Evolutionary conservation across 805 yeast genomes (phyloP).

Genomic region (Nakazawaea pomicola): DNA sequence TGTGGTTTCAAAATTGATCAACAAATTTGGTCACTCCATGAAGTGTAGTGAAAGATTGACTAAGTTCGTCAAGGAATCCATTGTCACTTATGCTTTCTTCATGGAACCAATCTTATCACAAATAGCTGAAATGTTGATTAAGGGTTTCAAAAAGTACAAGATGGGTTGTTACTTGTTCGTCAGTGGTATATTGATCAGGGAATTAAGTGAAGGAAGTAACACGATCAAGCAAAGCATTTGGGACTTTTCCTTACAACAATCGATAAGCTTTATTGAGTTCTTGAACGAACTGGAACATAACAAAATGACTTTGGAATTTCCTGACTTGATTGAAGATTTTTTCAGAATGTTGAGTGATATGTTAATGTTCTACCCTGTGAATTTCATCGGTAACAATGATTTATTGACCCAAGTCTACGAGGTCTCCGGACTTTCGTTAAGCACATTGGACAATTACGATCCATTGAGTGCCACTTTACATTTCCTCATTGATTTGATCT

Average conservation of each 20-base stretch:
- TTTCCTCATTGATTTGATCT: slow-evolving; percentile 71
- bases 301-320: slow-evolving; percentile 28
- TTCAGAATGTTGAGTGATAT: slow-evolving; percentile 76
- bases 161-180: slow-evolving; percentile 89
- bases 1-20: slow-evolving; percentile 39
- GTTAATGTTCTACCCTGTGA: slow-evolving; percentile 65
- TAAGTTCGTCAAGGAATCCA: slow-evolving; percentile 60
- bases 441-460: slow-evolving; percentile 57
- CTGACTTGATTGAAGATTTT: slow-evolving; percentile 83
- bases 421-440: slow-evolving; percentile 50
- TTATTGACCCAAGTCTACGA: slow-evolving; percentile 50
- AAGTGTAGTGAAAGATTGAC: slow-evolving; percentile 70
- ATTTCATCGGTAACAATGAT: slow-evolving; percentile 41
- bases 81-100: slow-evolving; percentile 57
- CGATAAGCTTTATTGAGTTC: slow-evolving; percentile 48
- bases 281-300: slow-evolving; percentile 21
- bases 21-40: slow-evolving; percentile 51
- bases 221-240: slow-evolving; percentile 60
- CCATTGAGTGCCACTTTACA: slow-evolving; percentile 68
- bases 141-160: slow-evolving; percentile 64
- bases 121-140: slow-evolving; percentile 60
- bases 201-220: slow-evolving; percentile 55
- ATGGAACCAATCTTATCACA: slow-evolving; percentile 55
- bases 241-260: slow-evolving; percentile 68
- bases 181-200: slow-evolving; percentile 75